Base-by-base conservation (phyloP, 805 yeast species). In the Candida pini region DNA sequence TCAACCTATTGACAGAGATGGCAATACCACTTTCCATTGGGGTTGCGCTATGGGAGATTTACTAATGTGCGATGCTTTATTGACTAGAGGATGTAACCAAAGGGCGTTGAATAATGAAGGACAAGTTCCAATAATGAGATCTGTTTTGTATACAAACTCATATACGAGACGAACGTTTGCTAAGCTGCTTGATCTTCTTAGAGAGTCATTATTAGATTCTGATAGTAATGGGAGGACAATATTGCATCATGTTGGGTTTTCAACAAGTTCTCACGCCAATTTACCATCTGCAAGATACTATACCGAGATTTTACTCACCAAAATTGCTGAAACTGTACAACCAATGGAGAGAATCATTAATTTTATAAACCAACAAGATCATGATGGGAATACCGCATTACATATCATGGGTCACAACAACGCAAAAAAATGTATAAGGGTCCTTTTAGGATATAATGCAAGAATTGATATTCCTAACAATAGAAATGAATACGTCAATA, bases 21-120 rank as follows among this genome's bases (percentile, higher is more conserved):
- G 96, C 2, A 94, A 92, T 53, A 84, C 96, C 0, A 82, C 95
- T 2, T 78, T 92, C 47, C 98, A 92, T 60, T 92, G 97, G 97
- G 95, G 97, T 0, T 87, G 97, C 40, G 83, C 97, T 1, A 87
- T 92, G 74, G 98, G 97, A 4, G 85, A 81, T 54, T 60, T 81
- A 22, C 73, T 71, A 30, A 78, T 89, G 60, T 78, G 86, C 36
- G 92, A 82, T 45, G 72, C 88, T 10, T 67, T 92, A 27, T 61
- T 86, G 20, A 68, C 77, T 19, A 76, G 81, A 26, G 95, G 96
- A 4, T 92, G 95, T 3, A 73, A 79, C 59, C 71, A 75, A 36
- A 59, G 69, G 30, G 67, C 68, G 4, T 60, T 72, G 12, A 83
- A 83, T 49, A 70, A 77, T 40, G 70, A 71, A 29, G 96, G 96